Evolutionary conservation across 148 eudicot species (phyloP), one percentile per base, ranked within the genome.

Genomic region (Rhododendron williamsianum): DNA sequence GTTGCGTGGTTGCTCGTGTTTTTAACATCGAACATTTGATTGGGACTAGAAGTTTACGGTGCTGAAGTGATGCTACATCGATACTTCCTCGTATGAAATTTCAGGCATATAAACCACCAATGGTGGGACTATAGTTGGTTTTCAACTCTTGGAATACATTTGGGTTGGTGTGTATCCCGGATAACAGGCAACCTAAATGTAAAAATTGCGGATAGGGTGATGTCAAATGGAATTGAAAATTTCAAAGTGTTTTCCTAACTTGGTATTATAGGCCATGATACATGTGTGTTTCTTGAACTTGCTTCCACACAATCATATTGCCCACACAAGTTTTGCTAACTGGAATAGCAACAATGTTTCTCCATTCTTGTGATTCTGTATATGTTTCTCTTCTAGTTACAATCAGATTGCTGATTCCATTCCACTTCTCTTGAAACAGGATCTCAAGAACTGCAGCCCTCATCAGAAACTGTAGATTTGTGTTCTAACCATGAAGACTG

Each of bases 401-500:
- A 21, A 58, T 81, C 18, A 18, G 16, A 38, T 51, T 33, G 48
- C 6, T 72, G 30, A 83, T 48, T 49, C 23, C 58, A 25, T 67
- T 65, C 60, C 45, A 46, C 74, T 49, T 48, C 51, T 79, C n/a
- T 19, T 27, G 33, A 25, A 81, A 83, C 89, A 96, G 99, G 97
- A 77, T 96, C 98, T 74, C 95, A 94, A 48, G 99, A 96, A 89
- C 89, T 89, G 86, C 97, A 92, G 41, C 85, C 87, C 9, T 72
- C 67, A 41, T 30, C 86, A 45, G 94, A 94, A 84, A 91, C 89
- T 86, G 77, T 81, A 58, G 91, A 92, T 30, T 86, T 97, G 67
- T 97, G 99, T 86, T 91, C 95, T 46, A 92, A 92, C 88, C 99
- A 95, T 89, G 94, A 95, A 78, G 88, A 90, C 73, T 97, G 96